These are phyloP conservation scores for Candida palmyrensis DNA, from an alignment of 805 yeast genomes.

Conservation along the genomic window DNA sequence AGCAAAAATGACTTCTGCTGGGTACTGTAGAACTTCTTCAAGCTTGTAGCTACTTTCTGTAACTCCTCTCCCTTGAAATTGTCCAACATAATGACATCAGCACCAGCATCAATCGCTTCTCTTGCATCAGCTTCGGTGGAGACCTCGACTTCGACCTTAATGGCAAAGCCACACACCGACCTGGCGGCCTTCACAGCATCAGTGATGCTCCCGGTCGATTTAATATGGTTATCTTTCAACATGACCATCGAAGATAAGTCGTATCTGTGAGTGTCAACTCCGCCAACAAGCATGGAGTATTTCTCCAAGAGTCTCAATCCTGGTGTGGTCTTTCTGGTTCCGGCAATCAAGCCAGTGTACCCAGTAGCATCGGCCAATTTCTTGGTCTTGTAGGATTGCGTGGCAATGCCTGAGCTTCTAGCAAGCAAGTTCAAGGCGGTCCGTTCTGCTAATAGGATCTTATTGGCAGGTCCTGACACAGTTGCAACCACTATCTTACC, in stretches of 20 bases:
- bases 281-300: conserved; percentile 93
- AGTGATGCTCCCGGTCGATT: conserved; percentile 90
- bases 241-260: conserved; percentile 92
- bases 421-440: conserved; percentile 78
- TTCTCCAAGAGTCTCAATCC: conserved; percentile 86
- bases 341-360: conserved; percentile 82
- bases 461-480: conserved; percentile 75
- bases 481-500: conserved; percentile 70
- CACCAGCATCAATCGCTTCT: conserved; percentile 93
- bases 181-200: conserved; percentile 75
- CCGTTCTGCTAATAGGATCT: conserved; percentile 79
- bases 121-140: conserved; percentile 79
- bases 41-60: conserved; percentile 54
- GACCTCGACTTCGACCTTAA: conserved; percentile 90
- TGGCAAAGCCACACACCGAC: conserved; percentile 79
- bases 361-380: conserved; percentile 61
- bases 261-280: conserved; percentile 87
- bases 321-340: conserved; percentile 96
- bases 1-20: conserved; percentile 48
- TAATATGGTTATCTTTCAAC: conserved; percentile 91
- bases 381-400: conserved; percentile 57
- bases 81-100: conserved; percentile 93
- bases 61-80: conserved; percentile 70
- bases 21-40: conserved; percentile 54
- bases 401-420: conserved; percentile 84